Conservation (phyloP, 2,329 filamentous ascomycete genomes). For the Talaromyces piceae region DNA sequence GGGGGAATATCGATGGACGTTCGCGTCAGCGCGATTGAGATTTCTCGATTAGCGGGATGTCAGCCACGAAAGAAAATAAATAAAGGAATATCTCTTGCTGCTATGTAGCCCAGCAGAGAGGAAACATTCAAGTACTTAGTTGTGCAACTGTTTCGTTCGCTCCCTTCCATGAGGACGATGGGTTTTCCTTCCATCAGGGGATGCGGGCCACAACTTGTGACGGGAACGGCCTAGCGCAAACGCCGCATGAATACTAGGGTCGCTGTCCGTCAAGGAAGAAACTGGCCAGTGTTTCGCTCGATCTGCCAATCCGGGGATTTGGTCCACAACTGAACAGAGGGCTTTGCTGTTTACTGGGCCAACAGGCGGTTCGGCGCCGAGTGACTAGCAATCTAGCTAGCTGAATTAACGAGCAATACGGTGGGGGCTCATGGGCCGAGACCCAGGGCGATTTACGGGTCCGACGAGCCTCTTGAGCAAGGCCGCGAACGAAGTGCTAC, state of each 20-base stretch:
- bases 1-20: not conserved
- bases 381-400: not conserved
- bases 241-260: no score
- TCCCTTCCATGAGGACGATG: not conserved
- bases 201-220: no score
- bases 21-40: not conserved
- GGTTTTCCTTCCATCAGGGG: not conserved
- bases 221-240: not conserved
- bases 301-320: not conserved
- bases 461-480: not conserved
- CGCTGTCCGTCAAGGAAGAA: not conserved
- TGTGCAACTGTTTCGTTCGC: not conserved
- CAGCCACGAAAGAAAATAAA: no score
- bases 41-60: not conserved
- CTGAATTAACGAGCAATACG: no score
- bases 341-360: not conserved
- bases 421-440: not conserved
- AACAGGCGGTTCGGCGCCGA: not conserved
- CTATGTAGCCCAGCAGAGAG: no score
- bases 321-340: not conserved
- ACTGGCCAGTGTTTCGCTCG: not conserved
- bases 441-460: not conserved
- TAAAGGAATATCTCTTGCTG: no score
- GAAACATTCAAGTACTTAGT: not conserved
- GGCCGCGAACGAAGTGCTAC: no score